Evolutionary conservation across 1,139 yeast genomes (phyloP), one percentile per base, ranked within the genome.

Genomic region (Eremothecium coryli): DNA sequence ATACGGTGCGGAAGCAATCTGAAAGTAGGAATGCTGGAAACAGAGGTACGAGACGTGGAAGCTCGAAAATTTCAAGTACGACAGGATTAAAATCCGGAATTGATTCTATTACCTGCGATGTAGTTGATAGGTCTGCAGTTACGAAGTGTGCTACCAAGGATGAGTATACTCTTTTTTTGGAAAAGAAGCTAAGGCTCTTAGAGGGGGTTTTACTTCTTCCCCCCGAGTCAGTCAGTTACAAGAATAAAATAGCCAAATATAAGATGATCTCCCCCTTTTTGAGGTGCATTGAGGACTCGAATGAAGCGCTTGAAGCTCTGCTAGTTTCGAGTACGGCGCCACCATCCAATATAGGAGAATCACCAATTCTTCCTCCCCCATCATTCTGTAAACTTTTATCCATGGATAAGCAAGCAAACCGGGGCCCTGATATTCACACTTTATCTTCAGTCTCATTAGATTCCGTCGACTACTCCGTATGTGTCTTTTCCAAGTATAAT

Each of bases 141-240:
- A 11, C 32, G 29, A 22, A 32, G 18, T 29, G 32, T 26, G 20
- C 30, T 17, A 9, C 32, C 26, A 69, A 67, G 45, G 73, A 71
- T 42, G 76, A 71, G 22, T 73, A 73, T 43, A 71, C 77, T 1
- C 35, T 60, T 11, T 62, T 70, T 46, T 46, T 74, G 33, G 80
- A 74, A 44, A 67, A 65, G 36, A 70, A 69, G 44, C 61, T 74
- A 15, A 62, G 61, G 34, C 65, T 62, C 36, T 48, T 74, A 32
- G 78, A 74, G 41, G 64, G 60, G 32, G 36, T 68, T 17, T 46
- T 70, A 30, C 58, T 54, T 23, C 41, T 53, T 26, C 58, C 60
- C 12, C 53, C 57, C 4, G 54, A 48, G 12, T 52, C 49, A 15
- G 31, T 38, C 3, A 38, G 43, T 5, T 52, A 50, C 26, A 52